These are phyloP conservation scores for Xylaria sp. DNA, from an alignment of 2,329 filamentous ascomycete genomes.

Conservation along the genomic window DNA sequence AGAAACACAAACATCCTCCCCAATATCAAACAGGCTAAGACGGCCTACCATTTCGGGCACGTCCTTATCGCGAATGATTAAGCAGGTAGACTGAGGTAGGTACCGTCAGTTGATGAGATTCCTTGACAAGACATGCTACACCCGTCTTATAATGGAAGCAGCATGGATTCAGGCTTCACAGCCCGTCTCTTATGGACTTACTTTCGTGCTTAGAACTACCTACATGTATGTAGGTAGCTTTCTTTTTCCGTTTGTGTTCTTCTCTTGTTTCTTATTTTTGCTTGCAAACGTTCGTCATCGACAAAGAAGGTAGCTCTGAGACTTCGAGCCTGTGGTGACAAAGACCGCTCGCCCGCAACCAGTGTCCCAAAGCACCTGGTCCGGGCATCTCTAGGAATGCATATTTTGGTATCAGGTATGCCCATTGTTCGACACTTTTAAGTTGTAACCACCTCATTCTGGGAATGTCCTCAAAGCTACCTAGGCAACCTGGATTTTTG, in stretches of 20 bases:
- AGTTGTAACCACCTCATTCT: not conserved
- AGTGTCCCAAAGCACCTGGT: conserved; percentile 5
- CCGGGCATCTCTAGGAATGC: conserved; percentile 16
- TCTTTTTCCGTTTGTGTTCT: not conserved
- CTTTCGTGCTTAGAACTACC: not conserved
- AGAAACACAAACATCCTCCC: not conserved
- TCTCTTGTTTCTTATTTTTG: too few species aligned
- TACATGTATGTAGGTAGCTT: not conserved
- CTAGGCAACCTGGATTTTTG: not conserved
- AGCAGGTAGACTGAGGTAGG: not conserved
- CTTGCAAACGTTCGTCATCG: conserved; percentile 26
- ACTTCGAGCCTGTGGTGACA: conserved; percentile 9
- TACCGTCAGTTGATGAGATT: not conserved
- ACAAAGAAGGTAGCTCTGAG: conserved; percentile 24
- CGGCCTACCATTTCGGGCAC: not conserved
- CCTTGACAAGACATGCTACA: not conserved
- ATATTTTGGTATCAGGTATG: conserved; percentile 1
- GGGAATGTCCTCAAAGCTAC: not conserved
- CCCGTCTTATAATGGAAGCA: not conserved
- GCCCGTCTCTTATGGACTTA: not conserved
- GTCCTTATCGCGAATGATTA: not conserved
- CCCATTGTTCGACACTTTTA: conserved; percentile 20
- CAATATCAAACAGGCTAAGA: not conserved
- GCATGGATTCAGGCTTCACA: not conserved
- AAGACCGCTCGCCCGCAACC: conserved; percentile 33